phyloP scores from a whole-genome alignment of 192 early-diverging fungal genomes.

The Gonapodya sp. region DNA sequence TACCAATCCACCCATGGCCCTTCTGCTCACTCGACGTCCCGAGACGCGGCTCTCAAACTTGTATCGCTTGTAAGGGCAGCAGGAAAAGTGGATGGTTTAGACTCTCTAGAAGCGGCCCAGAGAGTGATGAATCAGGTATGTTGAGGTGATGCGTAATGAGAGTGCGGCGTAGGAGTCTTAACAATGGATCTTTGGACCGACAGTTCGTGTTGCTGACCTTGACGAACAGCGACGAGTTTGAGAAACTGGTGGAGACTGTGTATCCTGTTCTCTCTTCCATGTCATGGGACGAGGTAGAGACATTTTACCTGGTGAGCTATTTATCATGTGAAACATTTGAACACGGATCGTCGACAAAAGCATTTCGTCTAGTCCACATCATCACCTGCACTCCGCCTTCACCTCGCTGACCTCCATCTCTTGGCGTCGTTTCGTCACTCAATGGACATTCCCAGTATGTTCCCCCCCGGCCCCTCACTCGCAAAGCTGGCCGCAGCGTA shows the following conservation, averaged over 20 bases:
- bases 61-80: background rate
- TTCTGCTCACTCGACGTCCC: background rate
- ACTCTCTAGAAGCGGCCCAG: background rate
- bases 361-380: background rate
- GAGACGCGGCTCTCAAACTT: background rate
- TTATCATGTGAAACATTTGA: background rate
- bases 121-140: background rate
- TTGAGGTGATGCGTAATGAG: too few relatives aligned
- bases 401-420: background rate
- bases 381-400: background rate
- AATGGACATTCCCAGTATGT: background rate
- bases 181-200: too few relatives aligned
- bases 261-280: background rate
- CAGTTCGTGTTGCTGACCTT: background rate
- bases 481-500: background rate
- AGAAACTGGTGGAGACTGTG: background rate
- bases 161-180: too few relatives aligned
- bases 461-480: background rate
- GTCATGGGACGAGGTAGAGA: background rate
- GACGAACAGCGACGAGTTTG: background rate
- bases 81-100: background rate
- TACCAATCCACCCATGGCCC: background rate
- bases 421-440: background rate
- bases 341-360: background rate
- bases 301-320: background rate